Conservation (phyloP, 1,139 yeast genomes). For the Saccharomyces hybrid region DNA sequence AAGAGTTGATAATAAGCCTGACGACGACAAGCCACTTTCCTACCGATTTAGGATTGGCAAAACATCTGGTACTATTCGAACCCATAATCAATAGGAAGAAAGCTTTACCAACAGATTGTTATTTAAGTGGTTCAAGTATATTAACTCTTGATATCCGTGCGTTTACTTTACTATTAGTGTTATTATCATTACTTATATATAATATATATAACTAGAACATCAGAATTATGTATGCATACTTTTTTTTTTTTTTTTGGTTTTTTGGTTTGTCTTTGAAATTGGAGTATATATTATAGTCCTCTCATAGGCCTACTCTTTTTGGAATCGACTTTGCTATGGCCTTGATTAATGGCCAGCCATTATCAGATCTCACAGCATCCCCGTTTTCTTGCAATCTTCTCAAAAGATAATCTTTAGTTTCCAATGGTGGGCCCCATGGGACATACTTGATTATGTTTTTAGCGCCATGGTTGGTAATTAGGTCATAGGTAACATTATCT, state of each 20-base stretch:
- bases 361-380: slow-evolving; percentile 85
- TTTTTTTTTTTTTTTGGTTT: neutral
- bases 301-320: neutral
- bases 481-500: slow-evolving; percentile 74
- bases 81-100: no score
- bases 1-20: no score
- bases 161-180: neutral
- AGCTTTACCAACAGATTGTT: no score
- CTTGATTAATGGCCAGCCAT: slow-evolving; percentile 70
- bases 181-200: neutral
- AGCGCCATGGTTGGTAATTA: slow-evolving; percentile 56
- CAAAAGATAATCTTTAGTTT: slow-evolving; percentile 82
- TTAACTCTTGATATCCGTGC: neutral
- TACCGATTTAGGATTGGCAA: no score
- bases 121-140: no score
- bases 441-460: slow-evolving; percentile 85
- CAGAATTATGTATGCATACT: neutral
- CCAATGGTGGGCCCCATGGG: slow-evolving; percentile 97
- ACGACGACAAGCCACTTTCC: no score
- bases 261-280: neutral
- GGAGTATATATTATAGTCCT: neutral
- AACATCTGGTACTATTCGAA: no score
- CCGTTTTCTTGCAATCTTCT: slow-evolving; percentile 96
- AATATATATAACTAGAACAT: neutral
- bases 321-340: slow-evolving; percentile 40